Evolutionary conservation across 441 rosid genomes (phyloP).

Genomic region (Theobroma grandiflorum): DNA sequence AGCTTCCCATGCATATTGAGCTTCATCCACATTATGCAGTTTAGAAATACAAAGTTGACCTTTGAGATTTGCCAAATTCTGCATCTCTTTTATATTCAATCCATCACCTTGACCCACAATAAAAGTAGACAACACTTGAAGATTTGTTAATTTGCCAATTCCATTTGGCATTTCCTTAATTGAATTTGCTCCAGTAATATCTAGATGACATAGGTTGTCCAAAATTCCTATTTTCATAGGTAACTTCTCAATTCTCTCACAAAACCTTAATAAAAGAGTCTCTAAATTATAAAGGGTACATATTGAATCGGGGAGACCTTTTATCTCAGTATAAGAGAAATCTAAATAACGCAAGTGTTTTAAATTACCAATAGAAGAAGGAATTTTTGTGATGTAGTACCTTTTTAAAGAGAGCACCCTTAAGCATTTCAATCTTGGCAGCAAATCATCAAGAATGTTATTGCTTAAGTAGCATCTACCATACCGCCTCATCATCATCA

Average conservation of each 20-base stretch:
- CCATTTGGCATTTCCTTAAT: background rate
- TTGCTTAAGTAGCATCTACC: background rate
- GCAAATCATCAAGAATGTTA: too few relatives aligned
- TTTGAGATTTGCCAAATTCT: slow-evolving; percentile 7
- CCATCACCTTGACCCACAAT: slow-evolving; percentile 14
- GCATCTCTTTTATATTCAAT: slow-evolving; percentile 14
- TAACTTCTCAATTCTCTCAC: background rate
- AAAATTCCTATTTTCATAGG: background rate
- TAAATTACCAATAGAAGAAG: too few relatives aligned
- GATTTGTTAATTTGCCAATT: background rate
- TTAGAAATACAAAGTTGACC: slow-evolving; percentile 21
- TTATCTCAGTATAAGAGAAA: too few relatives aligned
- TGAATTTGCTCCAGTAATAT: background rate
- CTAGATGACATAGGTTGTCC: background rate
- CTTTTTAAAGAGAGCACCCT: too few relatives aligned
- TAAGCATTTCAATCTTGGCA: too few relatives aligned
- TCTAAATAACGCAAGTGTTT: too few relatives aligned
- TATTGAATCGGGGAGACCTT: background rate
- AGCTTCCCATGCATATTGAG: slow-evolving; percentile 15
- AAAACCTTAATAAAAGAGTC: background rate
- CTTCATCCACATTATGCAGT: slow-evolving; percentile 17
- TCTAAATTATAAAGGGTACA: background rate
- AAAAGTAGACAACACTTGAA: slow-evolving; percentile 14
- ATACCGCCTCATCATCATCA: background rate
- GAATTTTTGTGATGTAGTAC: too few relatives aligned